phyloP scores from a whole-genome alignment of 78 protist genomes.

The Planoprotostelium fungivorum region DNA sequence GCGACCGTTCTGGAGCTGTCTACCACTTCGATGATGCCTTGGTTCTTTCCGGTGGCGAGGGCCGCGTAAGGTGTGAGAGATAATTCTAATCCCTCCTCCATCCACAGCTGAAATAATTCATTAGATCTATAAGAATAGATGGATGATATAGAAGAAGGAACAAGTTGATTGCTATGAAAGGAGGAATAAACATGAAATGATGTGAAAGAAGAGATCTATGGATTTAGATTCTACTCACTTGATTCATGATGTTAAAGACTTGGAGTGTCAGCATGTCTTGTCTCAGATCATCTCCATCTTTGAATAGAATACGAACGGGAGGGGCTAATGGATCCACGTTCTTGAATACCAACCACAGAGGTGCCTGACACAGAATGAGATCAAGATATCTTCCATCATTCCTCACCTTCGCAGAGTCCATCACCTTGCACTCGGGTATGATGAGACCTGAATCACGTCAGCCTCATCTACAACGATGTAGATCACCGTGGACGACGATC shows the following conservation, averaged over 20 bases:
- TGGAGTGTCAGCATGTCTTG: conserved; percentile 95
- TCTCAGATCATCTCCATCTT: conserved; percentile 93
- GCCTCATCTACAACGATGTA: conserved; percentile 6
- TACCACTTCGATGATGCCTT: conserved; percentile 91
- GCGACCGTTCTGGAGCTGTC: conserved; percentile 80
- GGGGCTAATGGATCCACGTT: conserved; percentile 54
- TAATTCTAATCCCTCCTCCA: conserved; percentile 68
- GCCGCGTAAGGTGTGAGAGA: conserved; percentile 70
- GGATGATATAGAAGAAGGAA: no score
- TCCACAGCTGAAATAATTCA: conserved; percentile 63
- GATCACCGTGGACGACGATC: neutral
- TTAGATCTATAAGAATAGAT: no score
- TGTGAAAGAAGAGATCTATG: conserved; percentile 14
- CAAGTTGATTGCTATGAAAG: neutral
- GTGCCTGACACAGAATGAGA: conserved; percentile 21
- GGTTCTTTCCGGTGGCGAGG: conserved; percentile 69
- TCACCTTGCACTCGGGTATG: conserved; percentile 73
- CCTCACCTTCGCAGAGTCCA: conserved; percentile 80
- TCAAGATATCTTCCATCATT: neutral
- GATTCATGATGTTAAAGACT: conserved; percentile 81
- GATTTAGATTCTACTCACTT: conserved; percentile 12
- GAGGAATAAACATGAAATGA: neutral
- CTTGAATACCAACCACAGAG: conserved; percentile 88
- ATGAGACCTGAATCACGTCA: conserved; percentile 18
- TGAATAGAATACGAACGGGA: conserved; percentile 71